Percentiles rank a stretch among this genome's conserved stretches.
Conservation (phyloP, 164 flowering plant species). For the Chimonanthus salicifolius region DNA sequence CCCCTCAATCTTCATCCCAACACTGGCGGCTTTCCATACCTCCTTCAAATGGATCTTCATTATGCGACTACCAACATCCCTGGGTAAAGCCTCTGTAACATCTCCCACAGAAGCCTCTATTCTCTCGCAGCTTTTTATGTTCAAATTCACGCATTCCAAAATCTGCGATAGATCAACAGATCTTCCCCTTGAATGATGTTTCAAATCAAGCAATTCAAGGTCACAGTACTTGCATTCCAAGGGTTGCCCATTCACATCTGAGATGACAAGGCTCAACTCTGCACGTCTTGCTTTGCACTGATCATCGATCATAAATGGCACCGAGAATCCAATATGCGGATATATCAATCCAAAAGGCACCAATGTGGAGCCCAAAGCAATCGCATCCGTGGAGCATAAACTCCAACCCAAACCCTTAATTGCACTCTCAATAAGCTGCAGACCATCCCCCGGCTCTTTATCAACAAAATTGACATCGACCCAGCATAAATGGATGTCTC, state of each 20-base stretch:
- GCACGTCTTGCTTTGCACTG: conserved; percentile 16
- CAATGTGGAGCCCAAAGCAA: conserved; percentile 66
- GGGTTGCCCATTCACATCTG: conserved; percentile 61
- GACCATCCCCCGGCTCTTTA: conserved; percentile 6
- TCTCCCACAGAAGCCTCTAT: conserved; percentile 21
- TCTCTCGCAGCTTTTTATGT: conserved; percentile 6
- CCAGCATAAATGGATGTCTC: conserved; percentile 74
- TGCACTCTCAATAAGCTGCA: conserved; percentile 28
- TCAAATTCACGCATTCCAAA: conserved; percentile 12
- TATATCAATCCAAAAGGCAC: conserved; percentile 83
- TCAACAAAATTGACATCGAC: conserved; percentile 43
- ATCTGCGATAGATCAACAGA: conserved; percentile 7
- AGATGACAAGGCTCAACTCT: conserved; percentile 53
- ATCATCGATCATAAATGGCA: conserved; percentile 11
- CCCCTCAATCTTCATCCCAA: conserved; percentile 16
- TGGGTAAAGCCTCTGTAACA: conserved; percentile 16
- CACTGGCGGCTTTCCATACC: conserved; percentile 31
- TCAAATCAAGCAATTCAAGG: conserved; percentile 48
- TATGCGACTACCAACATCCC: conserved; percentile 21
- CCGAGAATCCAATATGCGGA: conserved; percentile 55
- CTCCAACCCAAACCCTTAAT: conserved; percentile 79
- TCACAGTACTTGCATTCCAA: conserved; percentile 68
- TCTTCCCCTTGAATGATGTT: conserved; percentile 8
- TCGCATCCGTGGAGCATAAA: conserved; percentile 51
- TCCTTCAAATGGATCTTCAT: conserved; percentile 38